Evolutionary conservation across 352 stramenopile genomes (phyloP).

Genomic region (Pythium aquatile): DNA sequence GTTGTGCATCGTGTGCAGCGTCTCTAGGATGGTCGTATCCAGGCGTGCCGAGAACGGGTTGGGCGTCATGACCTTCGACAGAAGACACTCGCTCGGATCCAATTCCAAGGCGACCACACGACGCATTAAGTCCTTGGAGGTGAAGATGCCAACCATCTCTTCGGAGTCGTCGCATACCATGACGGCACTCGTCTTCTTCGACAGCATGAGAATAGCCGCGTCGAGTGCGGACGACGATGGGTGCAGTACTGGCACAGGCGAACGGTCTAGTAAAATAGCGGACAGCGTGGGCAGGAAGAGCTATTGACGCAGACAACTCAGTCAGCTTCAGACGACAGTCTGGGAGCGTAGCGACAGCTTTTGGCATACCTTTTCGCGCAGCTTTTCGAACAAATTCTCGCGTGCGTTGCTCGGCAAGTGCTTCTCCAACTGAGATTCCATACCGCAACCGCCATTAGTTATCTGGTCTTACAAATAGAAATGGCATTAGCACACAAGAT

Average conservation of each 20-base stretch:
- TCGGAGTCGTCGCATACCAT: conserved; percentile 88
- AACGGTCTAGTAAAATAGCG: conserved; percentile 64
- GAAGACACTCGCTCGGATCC: conserved; percentile 70
- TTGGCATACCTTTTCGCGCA: conserved; percentile 69
- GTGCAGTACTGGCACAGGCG: conserved; percentile 54
- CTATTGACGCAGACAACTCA: conserved; percentile 26
- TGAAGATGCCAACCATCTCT: conserved; percentile 95
- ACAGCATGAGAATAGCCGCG: conserved; percentile 77
- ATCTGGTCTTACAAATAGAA: too few species aligned
- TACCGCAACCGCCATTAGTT: too few species aligned
- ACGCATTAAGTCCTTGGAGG: conserved; percentile 97
- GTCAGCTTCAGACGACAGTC: background rate
- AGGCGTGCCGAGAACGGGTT: conserved; percentile 92
- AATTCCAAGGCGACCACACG: conserved; percentile 91
- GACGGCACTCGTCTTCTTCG: conserved; percentile 80
- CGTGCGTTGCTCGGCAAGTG: conserved; percentile 46
- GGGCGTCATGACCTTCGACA: conserved; percentile 93
- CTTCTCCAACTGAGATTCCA: conserved; percentile 40
- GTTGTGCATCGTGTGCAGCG: conserved; percentile 97
- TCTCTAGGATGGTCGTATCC: conserved; percentile 95
- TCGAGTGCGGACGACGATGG: conserved; percentile 57
- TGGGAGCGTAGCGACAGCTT: background rate
- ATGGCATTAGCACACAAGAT: background rate
- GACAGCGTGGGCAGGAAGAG: conserved; percentile 85
- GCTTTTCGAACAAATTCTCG: conserved; percentile 79